Evolutionary conservation across 2,329 filamentous ascomycete genomes (phyloP).

Genomic region (Diplodia intermedia): DNA sequence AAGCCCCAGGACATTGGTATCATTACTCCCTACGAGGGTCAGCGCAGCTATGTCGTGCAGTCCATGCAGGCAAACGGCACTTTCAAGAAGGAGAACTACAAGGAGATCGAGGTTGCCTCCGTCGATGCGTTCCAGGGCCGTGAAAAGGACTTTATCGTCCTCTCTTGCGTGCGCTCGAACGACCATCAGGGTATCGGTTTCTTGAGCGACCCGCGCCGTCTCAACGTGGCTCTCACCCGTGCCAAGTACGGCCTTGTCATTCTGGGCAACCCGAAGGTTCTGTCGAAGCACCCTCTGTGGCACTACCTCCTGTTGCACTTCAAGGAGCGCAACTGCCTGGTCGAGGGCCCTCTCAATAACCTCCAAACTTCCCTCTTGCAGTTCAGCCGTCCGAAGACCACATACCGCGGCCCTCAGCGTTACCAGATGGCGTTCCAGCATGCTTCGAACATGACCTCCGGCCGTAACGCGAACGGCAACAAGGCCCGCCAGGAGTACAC

Average conservation of each 20-base stretch:
- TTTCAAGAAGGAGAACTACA: constrained; percentile 98
- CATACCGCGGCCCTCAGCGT: constrained; percentile 85
- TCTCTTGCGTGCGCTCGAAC: constrained; percentile 97
- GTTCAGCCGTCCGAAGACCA: constrained; percentile 91
- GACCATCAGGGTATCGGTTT: constrained; percentile 99
- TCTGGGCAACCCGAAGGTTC: constrained; percentile 94
- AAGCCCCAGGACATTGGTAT: constrained; percentile 92
- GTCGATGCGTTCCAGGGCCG: constrained; percentile 98
- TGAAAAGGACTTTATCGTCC: constrained; percentile 98
- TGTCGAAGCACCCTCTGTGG: constrained; percentile 98
- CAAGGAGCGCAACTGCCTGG: constrained; percentile 94
- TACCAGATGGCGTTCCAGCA: constrained; percentile 82
- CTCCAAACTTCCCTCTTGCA: constrained; percentile 94
- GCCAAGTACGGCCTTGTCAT: constrained; percentile 97
- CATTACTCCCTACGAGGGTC: constrained; percentile 97
- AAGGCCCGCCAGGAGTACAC: constrained; percentile 61
- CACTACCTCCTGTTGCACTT: constrained; percentile 94
- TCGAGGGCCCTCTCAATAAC: constrained; percentile 93
- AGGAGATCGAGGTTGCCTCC: constrained; percentile 97
- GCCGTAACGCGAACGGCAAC: constrained; percentile 53
- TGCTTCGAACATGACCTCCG: constrained; percentile 65
- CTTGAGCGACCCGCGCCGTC: constrained; percentile 93
- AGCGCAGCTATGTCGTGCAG: constrained; percentile 96
- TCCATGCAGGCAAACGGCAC: constrained; percentile 99
- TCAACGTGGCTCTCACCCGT: constrained; percentile 95